These are phyloP conservation scores for Endocalyx cinctus DNA, from an alignment of 2,329 filamentous ascomycete species.

Conservation along the genomic window DNA sequence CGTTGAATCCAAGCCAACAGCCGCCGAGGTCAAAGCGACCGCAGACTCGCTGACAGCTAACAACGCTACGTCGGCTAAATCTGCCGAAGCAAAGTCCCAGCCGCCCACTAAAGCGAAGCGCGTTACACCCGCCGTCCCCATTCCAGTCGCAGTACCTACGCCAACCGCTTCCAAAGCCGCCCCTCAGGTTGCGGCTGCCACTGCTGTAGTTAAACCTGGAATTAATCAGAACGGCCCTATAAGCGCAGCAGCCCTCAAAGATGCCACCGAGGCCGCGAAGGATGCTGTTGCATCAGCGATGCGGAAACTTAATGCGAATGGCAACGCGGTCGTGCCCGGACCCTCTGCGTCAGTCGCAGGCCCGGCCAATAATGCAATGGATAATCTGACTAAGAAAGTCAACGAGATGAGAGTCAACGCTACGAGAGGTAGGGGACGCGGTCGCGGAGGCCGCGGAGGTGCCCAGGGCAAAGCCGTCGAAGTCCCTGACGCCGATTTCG, in stretches of 20 bases:
- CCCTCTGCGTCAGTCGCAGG: conserved; percentile 20
- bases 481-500: conserved; percentile 85
- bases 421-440: conserved; percentile 39
- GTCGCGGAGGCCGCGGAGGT: conserved; percentile 39
- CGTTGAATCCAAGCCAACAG: conserved; percentile 63
- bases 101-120: conserved; percentile 48
- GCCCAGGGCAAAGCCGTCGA: conserved; percentile 68
- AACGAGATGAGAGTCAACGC: conserved; percentile 71
- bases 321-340: conserved; percentile 22
- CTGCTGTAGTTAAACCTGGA: conserved; percentile 30
- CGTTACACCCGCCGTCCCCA: conserved; percentile 62
- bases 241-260: conserved; percentile 45
- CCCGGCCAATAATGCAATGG: conserved; percentile 47
- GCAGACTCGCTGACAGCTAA: conserved; percentile 46
- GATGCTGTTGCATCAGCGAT: conserved; percentile 77
- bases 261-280: conserved; percentile 69
- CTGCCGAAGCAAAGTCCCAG: conserved; percentile 31
- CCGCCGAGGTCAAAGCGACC: conserved; percentile 47
- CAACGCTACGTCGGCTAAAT: conserved; percentile 29
- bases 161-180: conserved; percentile 15
- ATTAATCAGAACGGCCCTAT: conserved; percentile 32
- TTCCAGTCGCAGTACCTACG: conserved; percentile 41
- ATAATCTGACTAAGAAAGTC: conserved; percentile 70
- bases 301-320: conserved; percentile 54
- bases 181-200: conserved; percentile 23